These are phyloP conservation scores for Corchorus olitorius DNA, from an alignment of 345 rosid species.

Conservation along the genomic window DNA sequence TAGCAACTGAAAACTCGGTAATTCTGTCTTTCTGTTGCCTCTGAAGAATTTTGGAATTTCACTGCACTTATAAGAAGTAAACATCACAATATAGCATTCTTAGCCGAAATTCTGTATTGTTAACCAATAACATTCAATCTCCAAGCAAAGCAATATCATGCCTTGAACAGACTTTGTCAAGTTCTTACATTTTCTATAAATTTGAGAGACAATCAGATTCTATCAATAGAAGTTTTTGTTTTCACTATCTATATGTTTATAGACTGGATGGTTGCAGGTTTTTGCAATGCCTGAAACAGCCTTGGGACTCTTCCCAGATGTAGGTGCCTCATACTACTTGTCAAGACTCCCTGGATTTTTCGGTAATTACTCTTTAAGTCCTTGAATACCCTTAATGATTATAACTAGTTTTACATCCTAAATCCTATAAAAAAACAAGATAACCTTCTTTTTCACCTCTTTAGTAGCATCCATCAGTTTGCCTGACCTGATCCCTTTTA, in stretches of 20 bases:
- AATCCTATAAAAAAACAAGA: slow-evolving; percentile 5
- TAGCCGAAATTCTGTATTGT: neutral
- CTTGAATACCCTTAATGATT: neutral
- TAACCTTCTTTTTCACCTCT: neutral
- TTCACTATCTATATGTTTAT: slow-evolving; percentile 4
- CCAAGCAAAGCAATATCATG: neutral
- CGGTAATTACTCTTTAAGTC: slow-evolving; percentile 42
- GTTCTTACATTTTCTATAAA: slow-evolving; percentile 6
- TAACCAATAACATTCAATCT: neutral
- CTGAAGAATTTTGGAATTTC: slow-evolving; percentile 8
- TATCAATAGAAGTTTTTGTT: neutral
- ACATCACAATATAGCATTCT: neutral
- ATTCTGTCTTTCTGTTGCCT: slow-evolving; percentile 5
- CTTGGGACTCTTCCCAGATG: slow-evolving; percentile 84
- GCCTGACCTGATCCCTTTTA: neutral
- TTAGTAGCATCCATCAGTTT: neutral
- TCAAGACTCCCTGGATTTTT: slow-evolving; percentile 87
- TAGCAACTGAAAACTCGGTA: slow-evolving; percentile 84
- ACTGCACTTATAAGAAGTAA: neutral
- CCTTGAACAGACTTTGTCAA: neutral
- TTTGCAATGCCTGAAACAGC: slow-evolving; percentile 95
- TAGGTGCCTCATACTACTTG: slow-evolving; percentile 83
- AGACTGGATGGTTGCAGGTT: slow-evolving; percentile 43
- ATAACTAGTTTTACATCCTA: neutral
- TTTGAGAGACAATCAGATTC: neutral